Base-by-base conservation (phyloP, 2,329 filamentous ascomycete genomes). In the Colletotrichum sp. region DNA sequence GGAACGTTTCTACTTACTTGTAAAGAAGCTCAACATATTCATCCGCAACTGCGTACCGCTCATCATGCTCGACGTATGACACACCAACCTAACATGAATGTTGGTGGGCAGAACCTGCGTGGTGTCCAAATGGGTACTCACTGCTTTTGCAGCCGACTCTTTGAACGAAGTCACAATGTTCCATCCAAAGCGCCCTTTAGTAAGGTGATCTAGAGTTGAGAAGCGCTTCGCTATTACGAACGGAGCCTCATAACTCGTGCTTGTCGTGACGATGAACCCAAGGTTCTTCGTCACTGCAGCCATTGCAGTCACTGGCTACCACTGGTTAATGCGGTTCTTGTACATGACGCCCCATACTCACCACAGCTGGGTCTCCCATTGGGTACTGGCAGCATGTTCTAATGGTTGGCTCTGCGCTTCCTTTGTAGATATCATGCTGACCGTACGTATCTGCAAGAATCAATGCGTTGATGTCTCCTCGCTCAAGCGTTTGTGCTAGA, bases 251-350 rank as follows among this genome's bases (percentile, higher is more conserved):
- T 92, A 93, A 0, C 90, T 90, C 3, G 91, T 93, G 0, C 90
- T 92, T 0, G 90, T 90, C 1, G 92, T 93, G 75, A 93, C 91
- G 2, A 88, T 92, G 78, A 93, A 93, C 0, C 87, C 86, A 5
- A 93, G 84, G 67, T 92, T 91, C 82, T 92, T 93, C 1, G 92
- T 93, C 39, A 92, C 91, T 0, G 92, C 91, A 5, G 92, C 92
- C 92, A 93, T 93, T 24, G 92, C 34, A 26, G 62, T 16, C 84
- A 88, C 79, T 9, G 70, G 70, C 70, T 68, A 49, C 39, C 39
- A 12, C 9, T 49, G 39, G 39, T 49, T 1, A 49, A 10, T 10
- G 1, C 2, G 18, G 18, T 49, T 49, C 9, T 49, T 1, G 9
- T 49, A 49, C 9, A 18, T 49, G 18, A n/a, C 9, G 6, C 2